Evolutionary conservation across 495 filamentous ascomycete species (phyloP).

Genomic region (Melanomma pulvis-pyrius): DNA sequence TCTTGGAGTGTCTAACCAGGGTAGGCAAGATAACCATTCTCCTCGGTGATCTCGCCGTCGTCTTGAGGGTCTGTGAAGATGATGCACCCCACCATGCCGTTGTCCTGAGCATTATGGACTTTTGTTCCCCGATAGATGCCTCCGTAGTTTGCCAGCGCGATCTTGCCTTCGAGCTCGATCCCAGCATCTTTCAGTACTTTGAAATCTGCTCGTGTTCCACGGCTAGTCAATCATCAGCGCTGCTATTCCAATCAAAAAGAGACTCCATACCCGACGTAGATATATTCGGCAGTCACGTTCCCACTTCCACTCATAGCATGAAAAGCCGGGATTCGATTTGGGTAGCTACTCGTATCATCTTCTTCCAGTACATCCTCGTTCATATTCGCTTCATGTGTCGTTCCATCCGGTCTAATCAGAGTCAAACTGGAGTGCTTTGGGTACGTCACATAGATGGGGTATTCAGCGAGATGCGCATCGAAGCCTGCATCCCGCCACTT

Average conservation of each 20-base stretch:
- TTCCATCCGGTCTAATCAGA: constrained; percentile 20
- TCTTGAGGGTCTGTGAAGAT: constrained; percentile 43
- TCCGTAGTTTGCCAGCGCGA: constrained; percentile 43
- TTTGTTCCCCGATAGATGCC: constrained; percentile 42
- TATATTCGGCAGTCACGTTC: constrained; percentile 39
- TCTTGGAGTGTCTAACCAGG: constrained; percentile 18
- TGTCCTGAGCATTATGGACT: constrained; percentile 41
- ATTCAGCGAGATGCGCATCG: constrained; percentile 29
- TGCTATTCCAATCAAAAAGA: background rate
- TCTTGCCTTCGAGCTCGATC: constrained; percentile 42
- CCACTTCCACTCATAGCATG: constrained; percentile 42
- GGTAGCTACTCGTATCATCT: constrained; percentile 39
- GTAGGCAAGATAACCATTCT: constrained; percentile 43
- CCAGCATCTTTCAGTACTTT: constrained; percentile 37
- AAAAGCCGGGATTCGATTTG: constrained; percentile 40
- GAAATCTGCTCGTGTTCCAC: constrained; percentile 40
- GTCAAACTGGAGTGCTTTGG: constrained; percentile 27
- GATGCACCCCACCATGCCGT: constrained; percentile 43
- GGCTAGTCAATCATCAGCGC: background rate
- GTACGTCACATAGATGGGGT: constrained; percentile 35
- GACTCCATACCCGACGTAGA: constrained; percentile 38
- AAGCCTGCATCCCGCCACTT: constrained; percentile 30
- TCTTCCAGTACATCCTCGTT: constrained; percentile 40
- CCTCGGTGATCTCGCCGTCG: constrained; percentile 42
- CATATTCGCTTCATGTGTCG: constrained; percentile 28